These are phyloP conservation scores for Globisporangium acanthophoron DNA, from an alignment of 352 stramenopile genomes.

Conservation along the genomic window DNA sequence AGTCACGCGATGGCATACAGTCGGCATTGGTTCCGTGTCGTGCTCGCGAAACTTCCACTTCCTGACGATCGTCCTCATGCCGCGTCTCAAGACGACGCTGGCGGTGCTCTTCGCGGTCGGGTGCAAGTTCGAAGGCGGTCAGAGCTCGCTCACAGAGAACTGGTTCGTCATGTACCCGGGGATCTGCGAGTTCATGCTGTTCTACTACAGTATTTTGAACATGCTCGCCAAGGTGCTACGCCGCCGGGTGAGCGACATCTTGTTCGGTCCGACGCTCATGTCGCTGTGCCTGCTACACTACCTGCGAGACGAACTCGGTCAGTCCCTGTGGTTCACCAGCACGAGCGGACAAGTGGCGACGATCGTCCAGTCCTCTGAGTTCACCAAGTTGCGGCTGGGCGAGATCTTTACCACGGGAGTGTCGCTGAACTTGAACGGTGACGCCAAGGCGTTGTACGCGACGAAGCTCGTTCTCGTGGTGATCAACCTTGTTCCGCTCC, in stretches of 20 bases:
- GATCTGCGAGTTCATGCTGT: conserved; percentile 17
- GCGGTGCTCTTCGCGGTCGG: conserved; percentile 14
- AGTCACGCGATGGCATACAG: conserved; percentile 6
- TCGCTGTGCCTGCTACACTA: conserved; percentile 18
- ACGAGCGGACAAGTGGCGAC: not conserved
- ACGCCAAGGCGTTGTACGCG: conserved; percentile 7
- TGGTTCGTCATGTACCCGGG: conserved; percentile 26
- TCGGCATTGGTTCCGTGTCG: conserved; percentile 14
- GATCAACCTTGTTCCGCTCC: conserved; percentile 9
- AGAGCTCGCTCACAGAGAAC: conserved; percentile 12
- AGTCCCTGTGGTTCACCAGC: conserved; percentile 6
- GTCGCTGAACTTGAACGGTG: conserved; percentile 10
- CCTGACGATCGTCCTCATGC: conserved; percentile 17
- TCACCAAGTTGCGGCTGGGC: conserved; percentile 4
- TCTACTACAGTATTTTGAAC: conserved; percentile 24
- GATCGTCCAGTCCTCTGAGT: conserved; percentile 8
- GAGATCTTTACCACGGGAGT: conserved; percentile 6
- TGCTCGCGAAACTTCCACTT: conserved; percentile 17
- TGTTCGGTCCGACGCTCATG: conserved; percentile 18
- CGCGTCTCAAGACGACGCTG: conserved; percentile 13
- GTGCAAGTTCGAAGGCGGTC: conserved; percentile 14
- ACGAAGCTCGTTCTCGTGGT: conserved; percentile 11
- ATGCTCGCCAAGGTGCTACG: conserved; percentile 13
- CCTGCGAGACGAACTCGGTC: conserved; percentile 7
- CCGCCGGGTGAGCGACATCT: conserved; percentile 15